Evolutionary conservation across 305 asterid genomes (phyloP).

Genomic region (Ajuga reptans): DNA sequence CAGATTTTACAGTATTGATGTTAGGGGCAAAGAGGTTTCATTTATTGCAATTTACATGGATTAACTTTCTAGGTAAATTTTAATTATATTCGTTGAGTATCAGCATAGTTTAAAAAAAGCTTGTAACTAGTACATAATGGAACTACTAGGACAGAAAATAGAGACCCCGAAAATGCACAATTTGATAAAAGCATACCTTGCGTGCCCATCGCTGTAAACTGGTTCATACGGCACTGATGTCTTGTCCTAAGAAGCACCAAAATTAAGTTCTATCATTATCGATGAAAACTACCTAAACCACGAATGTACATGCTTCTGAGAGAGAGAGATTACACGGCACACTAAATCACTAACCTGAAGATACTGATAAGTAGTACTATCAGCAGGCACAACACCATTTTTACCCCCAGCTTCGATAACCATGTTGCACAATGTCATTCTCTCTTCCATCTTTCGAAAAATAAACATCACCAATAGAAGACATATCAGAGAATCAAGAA

Average conservation of each 20-base stretch:
- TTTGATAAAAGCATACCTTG: conserved; percentile 41
- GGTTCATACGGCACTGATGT: conserved; percentile 72
- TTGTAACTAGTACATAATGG: too few relatives aligned
- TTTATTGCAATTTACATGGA: too few relatives aligned
- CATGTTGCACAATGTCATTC: conserved; percentile 92
- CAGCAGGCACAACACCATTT: conserved; percentile 80
- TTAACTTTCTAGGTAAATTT: too few relatives aligned
- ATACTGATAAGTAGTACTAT: conserved; percentile 51
- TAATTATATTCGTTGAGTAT: background rate
- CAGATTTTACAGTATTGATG: too few relatives aligned
- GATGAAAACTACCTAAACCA: too few relatives aligned
- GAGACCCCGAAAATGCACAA: background rate
- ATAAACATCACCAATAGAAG: background rate
- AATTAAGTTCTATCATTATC: background rate
- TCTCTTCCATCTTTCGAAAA: conserved; percentile 68
- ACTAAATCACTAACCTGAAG: conserved; percentile 29
- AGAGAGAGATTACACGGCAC: conserved; percentile 26
- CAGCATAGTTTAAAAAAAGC: background rate
- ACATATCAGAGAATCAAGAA: background rate
- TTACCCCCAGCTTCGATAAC: conserved; percentile 91
- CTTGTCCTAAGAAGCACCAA: conserved; percentile 45
- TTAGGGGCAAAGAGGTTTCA: too few relatives aligned
- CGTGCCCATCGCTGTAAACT: conserved; percentile 67
- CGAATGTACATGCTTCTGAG: too few relatives aligned
- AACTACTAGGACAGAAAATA: background rate